Evolutionary conservation across 2,329 filamentous ascomycete species (phyloP), one percentile per base, ranked within the genome.

Genomic region (Pestalotiopsis sp.): DNA sequence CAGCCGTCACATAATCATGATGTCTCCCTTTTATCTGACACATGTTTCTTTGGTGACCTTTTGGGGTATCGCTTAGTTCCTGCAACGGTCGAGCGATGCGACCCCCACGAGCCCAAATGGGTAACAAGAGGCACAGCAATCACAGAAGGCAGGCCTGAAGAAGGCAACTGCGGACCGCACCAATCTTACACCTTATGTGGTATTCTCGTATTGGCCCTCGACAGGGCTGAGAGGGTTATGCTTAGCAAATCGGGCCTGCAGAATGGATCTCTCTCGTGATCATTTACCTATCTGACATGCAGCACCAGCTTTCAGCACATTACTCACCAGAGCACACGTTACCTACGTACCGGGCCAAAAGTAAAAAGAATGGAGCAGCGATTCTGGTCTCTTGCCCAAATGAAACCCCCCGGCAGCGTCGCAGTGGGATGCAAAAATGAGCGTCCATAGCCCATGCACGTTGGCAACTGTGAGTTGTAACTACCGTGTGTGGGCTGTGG

Each of bases 231-330:
- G 52, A 66, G 13, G 60, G 45, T 52, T 66, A 45, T 25, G 27
- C 17, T 40, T 14, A 62, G 27, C 59, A 62, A 62, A 14, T 20
- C 27, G 17, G 31, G 59, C 59, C 45, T 40, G 59, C 59, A 62
- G 25, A 36, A 62, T 59, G 25, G 36, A 56, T 31, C 27, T 23
- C 31, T 23, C 65, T 56, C 65, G 56, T 66, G 65, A 66, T 56
- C 65, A 45, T 66, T 36, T 36, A 36, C 9, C 31, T 66, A 36
- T 66, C 65, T 66, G 23, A 66, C 65, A 66, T 66, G 65, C 65
- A 66, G 27, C 64, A 36, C 13, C 25, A 17, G 12, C n/a, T 38
- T 57, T 17, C 27, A 13, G 45, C 20, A 17, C 13, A 52, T 52
- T 52, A 36, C 31, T 36, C 31, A 36, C 31, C 31, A 36, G 31